Base-by-base conservation (phyloP, 2,329 filamentous ascomycete species). In the Sclerotiophoma versabilis region DNA sequence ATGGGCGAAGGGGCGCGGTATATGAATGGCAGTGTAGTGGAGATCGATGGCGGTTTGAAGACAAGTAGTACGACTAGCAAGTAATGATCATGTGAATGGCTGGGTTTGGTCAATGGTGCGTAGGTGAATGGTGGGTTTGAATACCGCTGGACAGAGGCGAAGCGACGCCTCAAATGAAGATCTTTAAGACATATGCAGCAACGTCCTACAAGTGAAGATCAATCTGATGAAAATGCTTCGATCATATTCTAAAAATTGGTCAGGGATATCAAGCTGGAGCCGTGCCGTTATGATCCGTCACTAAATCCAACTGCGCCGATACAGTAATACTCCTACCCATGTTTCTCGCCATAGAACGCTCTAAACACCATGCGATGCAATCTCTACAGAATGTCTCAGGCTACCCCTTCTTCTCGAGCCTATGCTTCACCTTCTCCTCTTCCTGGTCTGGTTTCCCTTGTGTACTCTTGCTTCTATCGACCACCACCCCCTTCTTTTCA, bases 1-100 rank as follows among this genome's bases (percentile, higher is more conserved):
- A 77, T 81, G 52, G 75, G 78, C 23, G 74, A 77, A 15, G 77
- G 76, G 45, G 71, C 70, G 26, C 66, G 72, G 54, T 82, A 81
- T 71, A 74, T 81, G 49, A 81, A 77, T 63, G 80, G 80, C 12
- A 74, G 71, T 59, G 75, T 82, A 15, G 68, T 81, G 38, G 79
- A 81, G 62, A 72, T 82, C 42, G 79, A 81, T 66, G 82, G 82
- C 4, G 76, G 72, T 25, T 49, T 72, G n/a, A 69, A 64, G 59
- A 68, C 66, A 65, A 66, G 23, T 22, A 49, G 37, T 36, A 36
- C 37, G 26, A 66, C 59, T 15, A 63, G 60, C 46, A 64, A 62
- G 53, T 61, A 20, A 32, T 51, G 29, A 36, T 22, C 3, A 23
- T 30, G 5, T n/a, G n/a, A n/a, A n/a, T 33, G 41, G 12, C 12